Evolutionary conservation across 345 rosid species (phyloP), one percentile per base, ranked within the genome.

Genomic region (Hypericum perforatum): DNA sequence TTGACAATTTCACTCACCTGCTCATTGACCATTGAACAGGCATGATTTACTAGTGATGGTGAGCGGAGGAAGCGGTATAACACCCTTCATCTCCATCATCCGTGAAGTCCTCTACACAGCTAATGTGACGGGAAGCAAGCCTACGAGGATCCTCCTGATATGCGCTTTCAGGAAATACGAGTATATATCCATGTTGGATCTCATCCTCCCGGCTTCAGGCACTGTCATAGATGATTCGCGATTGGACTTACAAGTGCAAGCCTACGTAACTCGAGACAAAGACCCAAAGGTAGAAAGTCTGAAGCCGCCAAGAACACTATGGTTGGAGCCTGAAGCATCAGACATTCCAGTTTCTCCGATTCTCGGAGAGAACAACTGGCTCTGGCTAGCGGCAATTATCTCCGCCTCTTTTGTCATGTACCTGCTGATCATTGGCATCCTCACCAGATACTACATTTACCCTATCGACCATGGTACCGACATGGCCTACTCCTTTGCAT

Each of bases 401-500:
- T 12, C 22, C 5, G 15, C 50, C 5, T 46, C 50, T 5, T 46
- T 46, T 7, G 14, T 32, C 7, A 5, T 14, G 29, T 46, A 13
- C 14, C 29, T 46, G 16, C 5, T 46, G 29, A 6, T 46, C 2
- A 10, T 46, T 5, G 32, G 50, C 29, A 8, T 46, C 5, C 29
- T 14, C 9, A 13, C 15, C 22, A 16, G 50, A 9, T 46, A n/a
- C 22, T 46, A 46, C 22, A 46, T 46, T 6, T 46, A 10, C 50
- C 50, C 50, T 7, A 46, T 46, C 8, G 50, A 46, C 7, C 50
- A 14, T 5, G 22, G 22, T 43, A 11, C 11, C 39, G 11, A 11
- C 57, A 6, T 56, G 68, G 68, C 32, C 32, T 22, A 22, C 32
- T 22, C 32, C 32, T 22, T 4, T 4, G 32, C 32, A 22, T 22